phyloP scores from a whole-genome alignment of 2,329 filamentous ascomycete species.

The Periconia sp. region DNA sequence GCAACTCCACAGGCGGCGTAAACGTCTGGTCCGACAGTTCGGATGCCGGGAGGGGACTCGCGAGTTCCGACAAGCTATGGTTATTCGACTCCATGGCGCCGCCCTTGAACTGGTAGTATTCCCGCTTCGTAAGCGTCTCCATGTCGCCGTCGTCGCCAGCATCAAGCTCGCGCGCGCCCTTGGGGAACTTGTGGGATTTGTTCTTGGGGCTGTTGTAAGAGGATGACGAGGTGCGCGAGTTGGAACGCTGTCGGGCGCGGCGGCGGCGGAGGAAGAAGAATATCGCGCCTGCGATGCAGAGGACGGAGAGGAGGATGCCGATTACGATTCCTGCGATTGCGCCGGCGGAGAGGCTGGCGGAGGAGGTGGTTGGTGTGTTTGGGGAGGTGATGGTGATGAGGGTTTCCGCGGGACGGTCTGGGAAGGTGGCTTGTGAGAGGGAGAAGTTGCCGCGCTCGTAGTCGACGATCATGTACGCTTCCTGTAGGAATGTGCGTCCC shows the following conservation, averaged over 20 bases:
- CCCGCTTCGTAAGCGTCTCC: too few species aligned
- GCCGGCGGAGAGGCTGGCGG: slow-evolving; percentile 19
- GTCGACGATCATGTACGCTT: slow-evolving; percentile 57
- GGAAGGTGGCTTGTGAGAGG: slow-evolving; percentile 43
- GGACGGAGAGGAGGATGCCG: slow-evolving; percentile 19
- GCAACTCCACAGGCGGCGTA: background rate
- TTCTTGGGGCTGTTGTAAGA: too few species aligned
- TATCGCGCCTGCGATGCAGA: slow-evolving; percentile 20
- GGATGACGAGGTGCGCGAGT: too few species aligned
- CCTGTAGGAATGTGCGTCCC: slow-evolving; percentile 69
- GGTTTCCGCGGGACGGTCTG: slow-evolving; percentile 29
- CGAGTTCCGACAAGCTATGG: background rate
- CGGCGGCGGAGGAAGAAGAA: slow-evolving; percentile 26
- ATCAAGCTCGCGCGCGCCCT: too few species aligned
- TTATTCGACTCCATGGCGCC: background rate
- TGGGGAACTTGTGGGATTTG: too few species aligned
- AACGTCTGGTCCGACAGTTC: background rate
- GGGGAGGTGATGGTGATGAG: slow-evolving; percentile 26
- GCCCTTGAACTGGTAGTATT: background rate
- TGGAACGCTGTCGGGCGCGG: background rate
- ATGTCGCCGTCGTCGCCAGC: too few species aligned
- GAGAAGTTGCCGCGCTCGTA: slow-evolving; percentile 51
- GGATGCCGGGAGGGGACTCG: background rate
- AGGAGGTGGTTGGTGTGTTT: slow-evolving; percentile 1
- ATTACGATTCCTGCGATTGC: slow-evolving; percentile 38